phyloP scores from a whole-genome alignment of 2,329 filamentous ascomycete species.

The Coniochaeta sp. region DNA sequence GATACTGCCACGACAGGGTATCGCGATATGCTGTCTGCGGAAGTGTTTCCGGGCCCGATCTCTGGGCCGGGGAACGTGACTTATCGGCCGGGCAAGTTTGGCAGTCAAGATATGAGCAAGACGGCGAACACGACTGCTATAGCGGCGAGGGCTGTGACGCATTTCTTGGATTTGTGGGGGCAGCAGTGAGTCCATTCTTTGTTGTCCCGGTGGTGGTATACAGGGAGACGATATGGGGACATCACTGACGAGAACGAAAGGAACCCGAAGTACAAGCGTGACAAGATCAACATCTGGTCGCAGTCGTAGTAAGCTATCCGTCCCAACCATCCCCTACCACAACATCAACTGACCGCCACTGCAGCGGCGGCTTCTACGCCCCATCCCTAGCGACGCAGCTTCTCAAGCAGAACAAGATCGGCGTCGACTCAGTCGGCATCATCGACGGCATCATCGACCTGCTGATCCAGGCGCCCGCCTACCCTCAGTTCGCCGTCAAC shows the following conservation, averaged over 20 bases:
- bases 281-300: constrained; percentile 30
- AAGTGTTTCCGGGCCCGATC: constrained; percentile 1
- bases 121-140: constrained; percentile 39
- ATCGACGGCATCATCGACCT: constrained; percentile 18
- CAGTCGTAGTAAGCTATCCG: constrained; percentile 19
- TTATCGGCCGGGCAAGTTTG: constrained; percentile 20
- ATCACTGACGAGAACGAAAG: constrained; percentile 4
- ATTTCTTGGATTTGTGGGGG: constrained; percentile 49
- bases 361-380: constrained; percentile 28
- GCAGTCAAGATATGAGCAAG: constrained; percentile 33
- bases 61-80: constrained; percentile 3
- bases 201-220: not conserved
- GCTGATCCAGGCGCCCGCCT: constrained; percentile 13
- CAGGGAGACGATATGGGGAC: not conserved
- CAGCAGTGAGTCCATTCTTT: constrained; percentile 26
- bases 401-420: not conserved
- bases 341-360: not conserved
- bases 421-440: constrained; percentile 11
- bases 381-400: constrained; percentile 25
- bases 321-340: not conserved
- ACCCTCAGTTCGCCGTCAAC: constrained; percentile 13
- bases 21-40: constrained; percentile 8
- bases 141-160: constrained; percentile 43
- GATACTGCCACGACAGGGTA: constrained; percentile 12
- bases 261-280: constrained; percentile 40